Base-by-base conservation (phyloP, 2,329 filamentous ascomycete genomes). In the Cladosporium sp. region DNA sequence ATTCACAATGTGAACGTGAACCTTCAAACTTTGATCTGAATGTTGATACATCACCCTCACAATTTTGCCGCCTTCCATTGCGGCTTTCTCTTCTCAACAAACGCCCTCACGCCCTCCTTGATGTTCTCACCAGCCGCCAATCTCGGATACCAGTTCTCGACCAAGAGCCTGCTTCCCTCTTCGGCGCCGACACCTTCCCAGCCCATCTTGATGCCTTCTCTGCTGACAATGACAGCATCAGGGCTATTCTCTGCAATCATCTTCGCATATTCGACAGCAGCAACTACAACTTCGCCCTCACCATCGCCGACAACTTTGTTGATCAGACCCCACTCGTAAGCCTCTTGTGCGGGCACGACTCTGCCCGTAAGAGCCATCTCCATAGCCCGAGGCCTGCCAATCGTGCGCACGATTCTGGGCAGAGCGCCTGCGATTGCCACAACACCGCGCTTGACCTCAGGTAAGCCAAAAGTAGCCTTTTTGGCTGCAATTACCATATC, bases 41-140 rank as follows among this genome's bases (percentile, higher is more conserved):
- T 52, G 26, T 29, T 23, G 11, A n/a, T 26, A 40, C 21, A 21
- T 12, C 5, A 2, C 16, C 21, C 21, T 56, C 62, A 76, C 63
- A 78, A 67, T 66, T 77, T 78, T 21, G 75, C 69, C 14, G 86
- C 81, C 72, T 81, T 85, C 90, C 90, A 93, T 44, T 81, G 81
- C 1, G 90, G 86, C 78, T 85, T 84, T 73, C 89, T 82, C 83
- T 88, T 92, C 82, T 93, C 90, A 21, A 91, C 88, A 80, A 94
- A 94, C 67, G 90, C 91, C 78, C 76, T 80, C 23, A 93, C 81
- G 0, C 91, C 91, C 78, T 93, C 91, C 64, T 84, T 85, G 78
- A 92, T 88, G 77, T 94, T 94, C 70, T 90, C 88, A 0, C 87
- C 89, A 2, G 81, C 83, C 68, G 88, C 82, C 65, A 93, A 81